Evolutionary conservation across 768 basidiomycete genomes (phyloP), one percentile per base, ranked within the genome.

Genomic region (Boletus sensibilis): DNA sequence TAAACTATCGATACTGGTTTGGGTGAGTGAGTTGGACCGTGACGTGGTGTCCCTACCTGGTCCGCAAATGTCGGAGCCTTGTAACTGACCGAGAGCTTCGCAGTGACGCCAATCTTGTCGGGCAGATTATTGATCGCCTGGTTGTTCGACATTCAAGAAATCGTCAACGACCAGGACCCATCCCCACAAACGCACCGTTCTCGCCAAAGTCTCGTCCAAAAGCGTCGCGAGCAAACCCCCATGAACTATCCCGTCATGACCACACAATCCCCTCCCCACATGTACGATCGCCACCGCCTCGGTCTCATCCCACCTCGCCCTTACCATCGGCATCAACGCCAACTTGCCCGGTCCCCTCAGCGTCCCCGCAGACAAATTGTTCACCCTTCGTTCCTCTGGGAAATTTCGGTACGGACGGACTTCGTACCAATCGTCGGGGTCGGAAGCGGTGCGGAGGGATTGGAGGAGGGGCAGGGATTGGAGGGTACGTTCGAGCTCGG

Each of bases 241-340:
- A 64, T 99, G 96, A 3, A 98, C 76, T 58, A 99, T 94, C 0
- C 96, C 96, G 72, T 96, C 94, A 59, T 96, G 89, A 4, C 92
- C 95, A 66, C 96, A 98, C 50, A 98, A 59, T 2, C 87, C 90
- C 40, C 90, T 75, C 2, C 96, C 96, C 2, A 97, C 76, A 64
- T 98, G 96, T 2, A 94, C 53, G 56, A 97, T 75, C 6, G 84
- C 77, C 27, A 85, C 66, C 11, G 82, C 82, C 72, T 93, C 91
- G 12, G 77, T 78, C 68, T 94, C 91, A 73, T 97, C 93, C 53
- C 75, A 78, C 64, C 78, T 82, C 18, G 83, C 82, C 21, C 94
- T 81, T 12, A 92, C 82, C 4, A 98, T 66, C 3, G 94, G 94
- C 20, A 80, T 78, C 53, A 96, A 68, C 0, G 94, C 92, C 3